Base-by-base conservation (phyloP, 371 early-diverging fungal genomes). In the Sporodiniella umbellata region DNA sequence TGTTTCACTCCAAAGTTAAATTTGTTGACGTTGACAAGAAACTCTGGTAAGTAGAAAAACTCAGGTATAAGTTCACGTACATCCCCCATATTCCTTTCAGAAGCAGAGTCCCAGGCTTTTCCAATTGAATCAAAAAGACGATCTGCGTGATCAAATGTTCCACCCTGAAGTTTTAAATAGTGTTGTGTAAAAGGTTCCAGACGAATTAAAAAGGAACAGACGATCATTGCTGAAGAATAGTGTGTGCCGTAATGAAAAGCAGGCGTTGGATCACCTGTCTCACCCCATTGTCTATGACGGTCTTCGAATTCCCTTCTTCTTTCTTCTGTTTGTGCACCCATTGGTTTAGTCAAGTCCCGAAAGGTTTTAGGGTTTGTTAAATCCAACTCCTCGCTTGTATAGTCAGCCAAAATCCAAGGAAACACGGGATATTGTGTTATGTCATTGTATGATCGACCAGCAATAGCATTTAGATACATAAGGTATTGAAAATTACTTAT, bases 211-310 rank as follows among this genome's bases (percentile, higher is more conserved):
- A 89, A 94, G 14, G 86, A 92, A 39, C 91, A 80, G 0, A 90
- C 89, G 54, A 88, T 84, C 79, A 88, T 90, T 4, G 94, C 88
- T 0, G 90, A 88, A 1, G 92, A 91, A 56, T 94, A 94, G 56
- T 94, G 94, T 0, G 94, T 90, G n/a, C 93, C 93, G 56, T 92
- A 92, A 58, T 90, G 87, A 70, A 92, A 92, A 31, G 80, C 83
- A 24, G 86, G 86, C 58, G 86, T 64, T 31, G 80, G 62, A 75
- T 92, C 62, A 54, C 78, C 57, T 58, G 92, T 76, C 56, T 91
- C 91, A 49, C 89, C 90, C 51, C 83, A 75, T 49, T 86, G 78
- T n/a, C 69, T 62, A 51, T 80, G 76, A 17, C 80, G 62, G 12
- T 74, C 84, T 42, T 70, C 70, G 59, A 69, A 87, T 63, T 65